A percentile compares a stretch with the other conserved stretches of the same genome.
These are phyloP conservation scores for Colletotrichum sp. DNA, from an alignment of 2,329 filamentous ascomycete genomes.

Conservation along the genomic window DNA sequence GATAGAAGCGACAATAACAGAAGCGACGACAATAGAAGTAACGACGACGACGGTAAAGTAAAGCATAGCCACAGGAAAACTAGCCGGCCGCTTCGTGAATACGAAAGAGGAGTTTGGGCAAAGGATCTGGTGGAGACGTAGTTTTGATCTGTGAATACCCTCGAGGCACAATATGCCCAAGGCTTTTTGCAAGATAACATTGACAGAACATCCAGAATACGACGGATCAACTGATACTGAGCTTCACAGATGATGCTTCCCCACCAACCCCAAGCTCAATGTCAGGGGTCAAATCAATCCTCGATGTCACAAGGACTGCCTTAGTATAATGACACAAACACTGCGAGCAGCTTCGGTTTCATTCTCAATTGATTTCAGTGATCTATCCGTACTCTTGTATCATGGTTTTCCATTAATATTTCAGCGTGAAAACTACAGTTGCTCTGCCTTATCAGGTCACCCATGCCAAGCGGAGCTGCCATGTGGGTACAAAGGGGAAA, in stretches of 20 bases:
- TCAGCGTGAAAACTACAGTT: not conserved
- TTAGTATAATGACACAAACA: rapidly evolving
- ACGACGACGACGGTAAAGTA: too few relatives aligned
- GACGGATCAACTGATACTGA: rapidly evolving
- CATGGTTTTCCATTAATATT: not conserved
- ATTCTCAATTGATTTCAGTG: rapidly evolving
- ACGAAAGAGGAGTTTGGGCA: not conserved
- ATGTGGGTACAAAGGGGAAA: not conserved
- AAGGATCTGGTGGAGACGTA: not conserved
- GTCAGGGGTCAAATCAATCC: not conserved
- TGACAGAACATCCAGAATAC: not conserved
- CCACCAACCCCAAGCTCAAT: rapidly evolving
- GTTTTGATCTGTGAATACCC: not conserved
- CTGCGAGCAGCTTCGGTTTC: not conserved
- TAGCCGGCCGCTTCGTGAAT: not conserved
- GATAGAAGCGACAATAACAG: too few relatives aligned
- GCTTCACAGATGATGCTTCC: not conserved
- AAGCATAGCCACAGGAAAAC: too few relatives aligned
- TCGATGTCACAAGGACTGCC: rapidly evolving
- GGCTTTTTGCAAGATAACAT: not conserved
- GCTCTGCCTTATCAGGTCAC: not conserved
- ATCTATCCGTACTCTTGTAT: not conserved
- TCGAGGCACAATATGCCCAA: not conserved
- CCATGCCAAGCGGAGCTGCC: not conserved
- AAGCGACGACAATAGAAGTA: too few relatives aligned